Base-by-base conservation (phyloP, 345 rosid genomes). In the Erysimum cheiranthoides region DNA sequence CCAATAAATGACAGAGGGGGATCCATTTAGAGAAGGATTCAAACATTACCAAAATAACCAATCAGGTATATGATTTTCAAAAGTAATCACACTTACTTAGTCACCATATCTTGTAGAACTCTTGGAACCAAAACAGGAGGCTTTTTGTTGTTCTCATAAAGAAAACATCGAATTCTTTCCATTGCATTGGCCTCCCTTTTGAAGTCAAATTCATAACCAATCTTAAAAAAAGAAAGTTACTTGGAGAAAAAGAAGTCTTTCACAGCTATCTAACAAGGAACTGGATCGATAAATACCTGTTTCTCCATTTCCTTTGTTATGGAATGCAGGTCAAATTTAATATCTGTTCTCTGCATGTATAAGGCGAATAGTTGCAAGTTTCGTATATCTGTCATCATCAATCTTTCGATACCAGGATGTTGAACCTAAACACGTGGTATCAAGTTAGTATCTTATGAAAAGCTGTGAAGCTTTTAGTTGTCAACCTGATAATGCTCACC, bases 161-260 rank as follows among this genome's bases (percentile, higher is more conserved):
- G 85, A 82, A 91, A 93, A 62, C 5, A 81, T 8, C 89, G 84
- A 68, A 93, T 90, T 78, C 84, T 87, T 65, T 88, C 86, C 98
- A 93, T 93, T 28, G 97, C 94, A 71, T 82, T 68, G 25, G 93
- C 97, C 80, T 93, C 98, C 78, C 94, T 87, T 62, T 25, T 60
- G 81, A 93, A 93, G 81, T 93, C 98, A 87, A 93, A 93, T 73
- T 93, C 98, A 79, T 88, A 91, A 34, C 94, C 96, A 76, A 93
- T 91, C 98, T 93, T 70, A 83, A 82, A 74, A 62, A 38, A 28
- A 62, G 32, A 31, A 64, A 40, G 40, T 68, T n/a, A 76, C 43
- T 54, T 16, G 50, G 45, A 62, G 6, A 64, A 62, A 36, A 52
- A 16, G 17, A 52, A 70, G 58, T 34, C 51, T 45, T 45, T 54